phyloP scores from a whole-genome alignment of 1,139 yeast genomes.

The Hansenula lynferdii region DNA sequence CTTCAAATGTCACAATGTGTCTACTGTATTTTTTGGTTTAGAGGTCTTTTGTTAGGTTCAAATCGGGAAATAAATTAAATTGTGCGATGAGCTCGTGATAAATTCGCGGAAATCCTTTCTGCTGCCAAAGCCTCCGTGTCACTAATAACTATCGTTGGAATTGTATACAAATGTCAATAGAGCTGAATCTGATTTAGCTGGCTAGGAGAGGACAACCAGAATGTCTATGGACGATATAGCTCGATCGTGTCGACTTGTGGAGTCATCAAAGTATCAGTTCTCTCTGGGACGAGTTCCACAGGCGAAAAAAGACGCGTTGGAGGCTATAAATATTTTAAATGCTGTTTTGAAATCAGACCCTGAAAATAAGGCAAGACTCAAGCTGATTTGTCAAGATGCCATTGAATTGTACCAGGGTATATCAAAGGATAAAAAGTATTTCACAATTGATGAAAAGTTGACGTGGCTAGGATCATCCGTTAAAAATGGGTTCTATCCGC shows the following conservation, averaged over 20 bases:
- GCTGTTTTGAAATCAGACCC: conserved; percentile 12
- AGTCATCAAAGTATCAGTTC: conserved; percentile 5
- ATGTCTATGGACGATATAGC: conserved; percentile 1
- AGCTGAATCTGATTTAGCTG: no score
- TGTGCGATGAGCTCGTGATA: no score
- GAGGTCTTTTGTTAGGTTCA: conserved; percentile 2
- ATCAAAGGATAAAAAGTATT: not conserved
- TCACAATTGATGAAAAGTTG: conserved; percentile 25
- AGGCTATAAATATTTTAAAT: conserved; percentile 8
- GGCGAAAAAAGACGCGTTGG: conserved; percentile 6
- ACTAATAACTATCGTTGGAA: no score
- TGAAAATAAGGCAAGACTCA: not conserved
- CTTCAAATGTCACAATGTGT: no score
- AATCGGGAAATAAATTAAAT: conserved; percentile 5
- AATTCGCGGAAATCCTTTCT: no score
- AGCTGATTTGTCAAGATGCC: conserved; percentile 3
- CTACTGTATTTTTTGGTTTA: no score
- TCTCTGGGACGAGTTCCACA: conserved; percentile 2
- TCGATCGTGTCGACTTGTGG: conserved; percentile 7
- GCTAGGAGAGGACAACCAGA: no score
- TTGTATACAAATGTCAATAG: no score
- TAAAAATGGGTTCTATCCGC: conserved; percentile 31
- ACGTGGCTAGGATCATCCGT: conserved; percentile 43
- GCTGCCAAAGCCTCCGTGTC: no score
- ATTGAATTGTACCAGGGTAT: conserved; percentile 11